phyloP scores from a whole-genome alignment of 2,329 filamentous ascomycete genomes.

The Microsporum canis region DNA sequence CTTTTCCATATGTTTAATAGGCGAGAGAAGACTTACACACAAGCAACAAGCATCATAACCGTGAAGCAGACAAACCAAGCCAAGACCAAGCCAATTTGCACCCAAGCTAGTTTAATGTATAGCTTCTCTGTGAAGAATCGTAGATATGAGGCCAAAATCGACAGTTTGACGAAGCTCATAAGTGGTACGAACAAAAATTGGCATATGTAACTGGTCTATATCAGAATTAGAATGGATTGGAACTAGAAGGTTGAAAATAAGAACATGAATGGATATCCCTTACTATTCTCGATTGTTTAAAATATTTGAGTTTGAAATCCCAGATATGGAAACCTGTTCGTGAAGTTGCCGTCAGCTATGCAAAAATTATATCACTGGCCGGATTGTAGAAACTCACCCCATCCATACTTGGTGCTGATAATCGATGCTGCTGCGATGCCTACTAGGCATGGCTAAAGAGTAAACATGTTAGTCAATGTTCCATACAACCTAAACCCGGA shows the following conservation, averaged over 20 bases:
- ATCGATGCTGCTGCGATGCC: slow-evolving; percentile 10
- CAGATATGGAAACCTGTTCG: slow-evolving; percentile 14
- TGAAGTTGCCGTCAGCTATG: neutral
- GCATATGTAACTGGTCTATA: slow-evolving; percentile 13
- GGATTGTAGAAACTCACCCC: slow-evolving; percentile 11
- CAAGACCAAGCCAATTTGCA: slow-evolving; percentile 8
- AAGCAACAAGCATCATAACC: slow-evolving; percentile 11
- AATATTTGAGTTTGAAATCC: slow-evolving; percentile 13
- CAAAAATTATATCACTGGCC: too few relatives aligned
- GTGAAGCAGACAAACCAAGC: slow-evolving; percentile 13
- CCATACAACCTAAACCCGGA: neutral
- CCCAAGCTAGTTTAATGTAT: slow-evolving; percentile 9
- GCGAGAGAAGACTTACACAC: slow-evolving; percentile 9
- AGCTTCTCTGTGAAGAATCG: slow-evolving; percentile 9
- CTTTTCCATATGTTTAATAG: neutral
- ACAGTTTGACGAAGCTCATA: slow-evolving; percentile 14
- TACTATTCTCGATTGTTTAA: slow-evolving; percentile 10
- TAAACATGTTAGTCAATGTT: neutral
- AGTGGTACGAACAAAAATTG: slow-evolving; percentile 12
- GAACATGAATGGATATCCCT: neutral
- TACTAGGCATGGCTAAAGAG: slow-evolving; percentile 11
- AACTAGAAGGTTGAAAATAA: neutral
- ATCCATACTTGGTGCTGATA: slow-evolving; percentile 14
- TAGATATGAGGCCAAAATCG: slow-evolving; percentile 14
- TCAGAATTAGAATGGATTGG: neutral